Conservation (phyloP, 495 filamentous ascomycete species). For the Bacidia gigantensis region DNA sequence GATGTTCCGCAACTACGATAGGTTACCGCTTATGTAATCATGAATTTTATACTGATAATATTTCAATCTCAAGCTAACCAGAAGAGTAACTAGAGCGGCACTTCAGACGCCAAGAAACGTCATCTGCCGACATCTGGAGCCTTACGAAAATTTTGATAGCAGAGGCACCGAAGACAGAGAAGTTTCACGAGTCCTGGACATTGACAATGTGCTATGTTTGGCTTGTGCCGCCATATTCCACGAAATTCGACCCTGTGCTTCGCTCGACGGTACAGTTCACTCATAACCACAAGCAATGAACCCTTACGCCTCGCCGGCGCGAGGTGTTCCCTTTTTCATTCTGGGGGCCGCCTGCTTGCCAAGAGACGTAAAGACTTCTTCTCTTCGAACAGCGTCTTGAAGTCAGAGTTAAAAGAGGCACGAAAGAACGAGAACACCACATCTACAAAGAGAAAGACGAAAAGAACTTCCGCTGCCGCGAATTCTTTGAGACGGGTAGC, state of each 20-base stretch:
- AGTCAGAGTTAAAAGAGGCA: slow-evolving; percentile 23
- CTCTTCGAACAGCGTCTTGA: slow-evolving; percentile 33
- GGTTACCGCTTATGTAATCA: too few relatives aligned
- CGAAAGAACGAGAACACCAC: slow-evolving; percentile 16
- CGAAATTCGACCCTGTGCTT: slow-evolving; percentile 5
- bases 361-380: slow-evolving; percentile 35
- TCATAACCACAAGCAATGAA: slow-evolving; percentile 1
- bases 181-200: too few relatives aligned
- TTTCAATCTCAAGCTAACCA: too few relatives aligned
- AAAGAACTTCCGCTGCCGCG: slow-evolving; percentile 35
- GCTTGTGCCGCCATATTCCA: not conserved
- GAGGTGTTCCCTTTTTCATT: slow-evolving; percentile 27
- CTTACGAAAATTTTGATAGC: too few relatives aligned
- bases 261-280: slow-evolving; percentile 25
- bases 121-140: too few relatives aligned
- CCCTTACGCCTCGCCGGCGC: not conserved
- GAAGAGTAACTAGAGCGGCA: too few relatives aligned
- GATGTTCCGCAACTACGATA: too few relatives aligned
- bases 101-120: too few relatives aligned
- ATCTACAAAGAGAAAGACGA: slow-evolving; percentile 30
- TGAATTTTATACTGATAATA: too few relatives aligned
- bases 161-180: too few relatives aligned
- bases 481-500: slow-evolving; percentile 45
- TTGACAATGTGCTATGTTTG: not conserved
- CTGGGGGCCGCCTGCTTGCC: slow-evolving; percentile 21